Base-by-base conservation (phyloP, 768 basidiomycete species). In the Tulasnella sp. region DNA sequence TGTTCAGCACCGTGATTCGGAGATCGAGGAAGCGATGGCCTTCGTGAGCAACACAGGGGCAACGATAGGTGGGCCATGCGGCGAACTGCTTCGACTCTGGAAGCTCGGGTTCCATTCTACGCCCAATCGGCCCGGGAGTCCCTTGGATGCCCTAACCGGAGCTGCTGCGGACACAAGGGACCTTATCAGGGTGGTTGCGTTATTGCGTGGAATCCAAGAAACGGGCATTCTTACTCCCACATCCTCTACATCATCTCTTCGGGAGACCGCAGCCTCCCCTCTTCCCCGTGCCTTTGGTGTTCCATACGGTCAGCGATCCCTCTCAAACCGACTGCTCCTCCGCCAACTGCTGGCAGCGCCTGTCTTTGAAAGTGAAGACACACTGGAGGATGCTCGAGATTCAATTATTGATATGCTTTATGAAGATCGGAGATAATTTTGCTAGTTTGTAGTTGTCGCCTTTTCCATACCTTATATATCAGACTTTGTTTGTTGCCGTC, bases 381-480 rank as follows among this genome's bases (percentile, higher is more conserved):
- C 24, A 12, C 40, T 79, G 24, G 78, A 79, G 44, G 73, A 79
- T 39, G 78, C 71, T 36, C 73, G 71, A 44, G 78, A 79, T 73
- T 21, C 48, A 14, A 71, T 79, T 27, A 58, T 79, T 72, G 78
- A 79, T 48, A 71, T 76, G 31, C 46, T 77, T 34, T 77, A 77
- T 68, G 52, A 38, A 52, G 75, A 76, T 56, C 75, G 40, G 18
- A 76, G 36, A 48, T 42, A 76, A 21, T 75, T 40, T 19, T 44
- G 16, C 9, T 46, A 18, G 21, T 27, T 36, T 27, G 75, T 24
- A 24, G n/a, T 46, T 48, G 24, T 42, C 73, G 8, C 3, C 73
- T 34, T 42, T n/a, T n/a, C n/a, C n/a, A n/a, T 74, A 42, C 2
- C 12, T 34, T 74, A 42, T 42, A 34, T 31, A 27, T 74, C 7